phyloP scores from a whole-genome alignment of 1,139 yeast species.

The Blastobotrys elegans region DNA sequence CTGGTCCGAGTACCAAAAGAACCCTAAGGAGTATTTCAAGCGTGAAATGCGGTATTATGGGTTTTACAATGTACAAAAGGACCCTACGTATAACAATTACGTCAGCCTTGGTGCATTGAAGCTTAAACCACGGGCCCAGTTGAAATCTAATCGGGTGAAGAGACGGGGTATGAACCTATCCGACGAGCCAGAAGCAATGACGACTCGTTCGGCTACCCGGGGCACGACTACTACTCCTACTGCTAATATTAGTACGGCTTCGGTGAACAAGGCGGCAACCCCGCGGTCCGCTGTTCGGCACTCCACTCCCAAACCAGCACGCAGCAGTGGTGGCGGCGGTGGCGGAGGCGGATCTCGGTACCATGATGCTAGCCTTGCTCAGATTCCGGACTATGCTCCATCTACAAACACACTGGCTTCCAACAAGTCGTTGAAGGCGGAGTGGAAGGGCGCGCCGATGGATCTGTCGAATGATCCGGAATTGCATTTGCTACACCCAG shows the following conservation, averaged over 20 bases:
- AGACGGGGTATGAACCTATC: neutral
- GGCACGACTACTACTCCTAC: slow-evolving; percentile 3
- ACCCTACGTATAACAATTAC: slow-evolving; percentile 32
- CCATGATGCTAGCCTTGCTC: slow-evolving; percentile 38
- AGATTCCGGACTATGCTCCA: slow-evolving; percentile 70
- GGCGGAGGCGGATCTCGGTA: slow-evolving; percentile 26
- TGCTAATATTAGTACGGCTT: too few species aligned
- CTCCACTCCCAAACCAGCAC: slow-evolving; percentile 18
- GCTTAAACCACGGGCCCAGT: neutral
- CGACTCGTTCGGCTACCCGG: slow-evolving; percentile 6
- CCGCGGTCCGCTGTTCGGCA: slow-evolving; percentile 7
- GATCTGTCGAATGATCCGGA: slow-evolving; percentile 76
- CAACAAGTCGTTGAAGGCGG: slow-evolving; percentile 68
- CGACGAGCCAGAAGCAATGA: slow-evolving; percentile 10
- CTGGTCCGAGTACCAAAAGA: slow-evolving; percentile 28
- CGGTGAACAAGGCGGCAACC: neutral
- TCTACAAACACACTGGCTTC: slow-evolving; percentile 56
- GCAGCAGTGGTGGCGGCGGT: slow-evolving; percentile 13
- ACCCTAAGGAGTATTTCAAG: slow-evolving; percentile 29
- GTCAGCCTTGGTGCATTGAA: slow-evolving; percentile 7
- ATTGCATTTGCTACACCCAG: slow-evolving; percentile 71
- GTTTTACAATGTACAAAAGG: slow-evolving; percentile 27
- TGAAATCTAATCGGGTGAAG: slow-evolving; percentile 2
- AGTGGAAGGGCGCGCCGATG: slow-evolving; percentile 99
- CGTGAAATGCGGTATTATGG: slow-evolving; percentile 29